Evolutionary conservation across 192 early-diverging fungal species (phyloP), one percentile per base, ranked within the genome.

Genomic region (Coemansia sp.): DNA sequence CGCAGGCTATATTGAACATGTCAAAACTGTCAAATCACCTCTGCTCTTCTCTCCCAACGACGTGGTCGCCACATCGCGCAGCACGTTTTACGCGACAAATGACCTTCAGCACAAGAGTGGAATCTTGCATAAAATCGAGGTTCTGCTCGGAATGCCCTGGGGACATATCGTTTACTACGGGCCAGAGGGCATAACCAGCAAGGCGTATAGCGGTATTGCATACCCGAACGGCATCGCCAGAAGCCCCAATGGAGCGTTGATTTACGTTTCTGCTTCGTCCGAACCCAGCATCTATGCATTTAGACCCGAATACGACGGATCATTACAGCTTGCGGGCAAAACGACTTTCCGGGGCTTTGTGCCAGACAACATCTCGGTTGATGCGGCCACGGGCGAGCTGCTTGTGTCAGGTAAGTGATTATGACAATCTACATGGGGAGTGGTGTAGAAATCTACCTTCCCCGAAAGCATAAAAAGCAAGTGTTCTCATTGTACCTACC

Each of bases 21-120:
- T 80, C 31, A 74, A 86, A 44, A 89, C 88, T 1, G 75, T 87
- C 10, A 70, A 74, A 41, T 85, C 86, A 36, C 78, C 81, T 0
- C 72, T 89, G 9, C 82, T 89, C 4, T 46, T 36, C n/a, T 78
- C 81, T 10, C 86, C 88, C 1, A 89, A 89, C 44, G 84, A 89
- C 58, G 81, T 89, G 40, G 80, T 85, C 10, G 85, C 88, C 15
- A 66, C 74, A 5, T 87, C 86, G 3, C 77, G 68, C 17, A 62
- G 72, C 39, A 77, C 83, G 12, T 89, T 89, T 53, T 89, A 89
- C 68, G 80, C 85, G 4, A 86, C 86, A 17, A 89, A 89, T 67
- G 88, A 89, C 44, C 48, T 83, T 61, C 40, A 41, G 27, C 65
- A 80, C 41, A 53, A 22, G 9, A 20, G 62, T 2, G 70, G 72